Evolutionary conservation across 2,329 filamentous ascomycete genomes (phyloP).

Genomic region (Colletotrichum phormii): DNA sequence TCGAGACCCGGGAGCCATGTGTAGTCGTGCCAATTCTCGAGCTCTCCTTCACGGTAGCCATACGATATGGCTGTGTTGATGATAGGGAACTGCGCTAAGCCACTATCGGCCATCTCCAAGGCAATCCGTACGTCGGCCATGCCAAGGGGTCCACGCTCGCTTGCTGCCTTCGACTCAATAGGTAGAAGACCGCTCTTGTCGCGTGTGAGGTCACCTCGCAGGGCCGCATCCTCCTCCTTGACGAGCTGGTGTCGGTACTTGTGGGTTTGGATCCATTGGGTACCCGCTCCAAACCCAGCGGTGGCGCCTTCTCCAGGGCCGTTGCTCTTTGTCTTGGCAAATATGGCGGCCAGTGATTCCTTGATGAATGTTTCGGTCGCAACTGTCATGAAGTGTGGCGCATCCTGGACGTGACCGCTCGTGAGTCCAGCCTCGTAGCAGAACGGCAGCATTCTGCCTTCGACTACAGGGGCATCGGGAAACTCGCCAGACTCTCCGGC

Average conservation of each 20-base stretch:
- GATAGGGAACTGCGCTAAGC: slow-evolving; percentile 82
- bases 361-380: slow-evolving; percentile 77
- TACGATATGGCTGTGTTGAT: slow-evolving; percentile 77
- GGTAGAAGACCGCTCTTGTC: slow-evolving; percentile 84
- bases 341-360: slow-evolving; percentile 71
- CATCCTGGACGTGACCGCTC: slow-evolving; percentile 69
- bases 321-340: slow-evolving; percentile 73
- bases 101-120: slow-evolving; percentile 79
- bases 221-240: slow-evolving; percentile 78
- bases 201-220: slow-evolving; percentile 78
- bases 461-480: slow-evolving; percentile 72
- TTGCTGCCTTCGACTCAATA: slow-evolving; percentile 81
- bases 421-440: slow-evolving; percentile 75
- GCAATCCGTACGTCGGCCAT: slow-evolving; percentile 84
- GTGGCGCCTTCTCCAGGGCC: slow-evolving; percentile 71
- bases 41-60: slow-evolving; percentile 79
- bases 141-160: slow-evolving; percentile 76
- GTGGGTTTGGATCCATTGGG: slow-evolving; percentile 81
- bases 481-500: slow-evolving; percentile 78
- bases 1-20: slow-evolving; percentile 57
- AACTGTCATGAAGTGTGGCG: slow-evolving; percentile 72
- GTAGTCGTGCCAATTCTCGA: slow-evolving; percentile 75
- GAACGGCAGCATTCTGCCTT: slow-evolving; percentile 74
- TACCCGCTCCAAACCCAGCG: slow-evolving; percentile 73
- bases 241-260: slow-evolving; percentile 81